Percentiles rank a stretch among this genome's conserved stretches.
These are phyloP conservation scores for Solanum hybrid DNA, from an alignment of 305 asterid genomes.

Conservation along the genomic window DNA sequence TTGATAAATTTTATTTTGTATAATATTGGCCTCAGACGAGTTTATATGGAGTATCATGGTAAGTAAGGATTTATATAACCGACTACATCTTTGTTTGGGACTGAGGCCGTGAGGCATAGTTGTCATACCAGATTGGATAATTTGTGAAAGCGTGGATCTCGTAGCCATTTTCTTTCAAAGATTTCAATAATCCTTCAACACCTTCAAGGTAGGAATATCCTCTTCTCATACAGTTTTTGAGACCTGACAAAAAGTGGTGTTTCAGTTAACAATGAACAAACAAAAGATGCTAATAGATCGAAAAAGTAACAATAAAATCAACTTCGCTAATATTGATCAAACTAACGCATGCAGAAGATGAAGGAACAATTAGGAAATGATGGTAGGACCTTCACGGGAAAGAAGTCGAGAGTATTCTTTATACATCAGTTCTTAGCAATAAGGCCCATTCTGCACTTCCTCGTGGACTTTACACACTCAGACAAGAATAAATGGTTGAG, in stretches of 20 bases:
- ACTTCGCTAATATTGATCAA: neutral
- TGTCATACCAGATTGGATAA: constrained; percentile 74
- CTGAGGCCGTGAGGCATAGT: neutral
- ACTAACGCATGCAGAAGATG: neutral
- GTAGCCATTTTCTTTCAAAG: constrained; percentile 66
- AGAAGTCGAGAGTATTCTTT: neutral
- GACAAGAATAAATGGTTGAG: neutral
- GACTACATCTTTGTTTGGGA: neutral
- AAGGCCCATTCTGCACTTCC: neutral
- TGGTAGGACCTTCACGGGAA: neutral
- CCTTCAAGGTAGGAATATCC: constrained; percentile 78
- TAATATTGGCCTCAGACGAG: neutral
- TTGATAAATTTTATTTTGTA: neutral
- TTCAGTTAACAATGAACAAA: neutral
- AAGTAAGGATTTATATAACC: neutral
- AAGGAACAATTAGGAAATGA: neutral
- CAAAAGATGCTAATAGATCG: neutral
- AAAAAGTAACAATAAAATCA: neutral
- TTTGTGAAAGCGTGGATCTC: constrained; percentile 85
- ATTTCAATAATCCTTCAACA: constrained; percentile 54
- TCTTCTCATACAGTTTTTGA: constrained; percentile 67
- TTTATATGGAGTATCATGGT: neutral
- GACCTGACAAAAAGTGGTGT: constrained; percentile 38
- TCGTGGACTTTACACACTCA: neutral
- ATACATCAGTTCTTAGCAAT: neutral